Conservation (phyloP, 1,284 basidiomycete species). For the Ustilago loliicola region DNA sequence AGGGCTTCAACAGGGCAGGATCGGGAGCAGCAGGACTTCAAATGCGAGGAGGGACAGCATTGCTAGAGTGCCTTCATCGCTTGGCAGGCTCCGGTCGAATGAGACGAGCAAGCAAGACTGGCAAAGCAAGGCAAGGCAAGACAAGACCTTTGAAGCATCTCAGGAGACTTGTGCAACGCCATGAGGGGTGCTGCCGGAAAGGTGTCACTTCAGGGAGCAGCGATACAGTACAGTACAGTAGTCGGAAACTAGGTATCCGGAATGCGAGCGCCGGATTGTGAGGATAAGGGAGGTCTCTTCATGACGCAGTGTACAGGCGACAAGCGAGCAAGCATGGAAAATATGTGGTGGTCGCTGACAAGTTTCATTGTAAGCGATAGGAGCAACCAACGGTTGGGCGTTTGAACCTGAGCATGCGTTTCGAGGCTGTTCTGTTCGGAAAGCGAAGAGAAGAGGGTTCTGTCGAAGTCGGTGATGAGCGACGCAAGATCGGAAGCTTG, state of each 20-base stretch:
- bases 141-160: neutral
- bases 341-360: constrained; percentile 11
- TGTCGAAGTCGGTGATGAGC: neutral
- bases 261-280: neutral
- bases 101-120: neutral
- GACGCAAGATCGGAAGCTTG: neutral
- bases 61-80: neutral
- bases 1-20: neutral
- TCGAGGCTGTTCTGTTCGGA: neutral
- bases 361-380: constrained; percentile 3
- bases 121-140: neutral
- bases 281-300: neutral
- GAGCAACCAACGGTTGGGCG: neutral
- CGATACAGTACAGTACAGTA: too few relatives aligned
- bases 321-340: neutral
- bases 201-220: neutral
- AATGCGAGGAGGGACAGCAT: neutral
- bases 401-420: neutral
- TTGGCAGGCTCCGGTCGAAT: neutral
- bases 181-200: neutral
- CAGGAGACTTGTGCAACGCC: neutral
- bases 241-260: neutral
- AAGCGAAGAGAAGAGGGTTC: neutral
- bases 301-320: neutral
- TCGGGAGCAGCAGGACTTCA: neutral